Base-by-base conservation (phyloP, 768 basidiomycete species). In the Podaxis carcinomalis region DNA sequence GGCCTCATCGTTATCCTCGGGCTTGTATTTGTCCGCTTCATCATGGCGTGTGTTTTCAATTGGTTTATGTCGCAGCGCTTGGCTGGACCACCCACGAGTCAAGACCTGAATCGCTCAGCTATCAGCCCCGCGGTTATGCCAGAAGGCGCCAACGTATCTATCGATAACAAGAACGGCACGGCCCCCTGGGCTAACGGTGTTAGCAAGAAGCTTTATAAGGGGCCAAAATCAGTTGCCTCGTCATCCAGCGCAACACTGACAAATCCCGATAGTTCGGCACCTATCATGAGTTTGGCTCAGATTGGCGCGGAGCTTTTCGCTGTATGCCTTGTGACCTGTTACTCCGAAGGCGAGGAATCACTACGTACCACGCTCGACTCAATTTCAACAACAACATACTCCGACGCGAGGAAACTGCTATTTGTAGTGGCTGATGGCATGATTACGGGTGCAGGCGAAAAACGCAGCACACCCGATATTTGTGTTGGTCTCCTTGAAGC, bases 381-480 rank as follows among this genome's bases (percentile, higher is more conserved):
- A 2, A 93, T 99, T 61, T 95, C 96, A 0, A 75, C 75, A 40
- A 98, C 97, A 3, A 88, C 82, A 3, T 99, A 98, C 72, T 93
- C 93, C 4, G 97, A 98, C 74, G 79, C 85, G 44, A 82, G 97
- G 61, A 99, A 99, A 71, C 79, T 99, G 21, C 73, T 99, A 51
- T 95, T 98, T 72, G 80, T 99, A 59, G 90, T 99, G 10, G 95
- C 95, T 51, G 97, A 99, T 72, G 97, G 97, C 1, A 97, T 99
- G 93, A 95, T 99, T 65, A 98, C 96, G 0, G 97, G 97, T 36
- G 90, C 89, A 3, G 97, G 97, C 37, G 97, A 98, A 80, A 96
- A 95, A 76, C 80, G 79, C 67, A 95, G 93, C 64, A 99, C 97
- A 5, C 97, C 97, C 5, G 97, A 99, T 72, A 95, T 94, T 50